Conservation (phyloP, 148 eudicot genomes). For the Pharnaceum exiguum region DNA sequence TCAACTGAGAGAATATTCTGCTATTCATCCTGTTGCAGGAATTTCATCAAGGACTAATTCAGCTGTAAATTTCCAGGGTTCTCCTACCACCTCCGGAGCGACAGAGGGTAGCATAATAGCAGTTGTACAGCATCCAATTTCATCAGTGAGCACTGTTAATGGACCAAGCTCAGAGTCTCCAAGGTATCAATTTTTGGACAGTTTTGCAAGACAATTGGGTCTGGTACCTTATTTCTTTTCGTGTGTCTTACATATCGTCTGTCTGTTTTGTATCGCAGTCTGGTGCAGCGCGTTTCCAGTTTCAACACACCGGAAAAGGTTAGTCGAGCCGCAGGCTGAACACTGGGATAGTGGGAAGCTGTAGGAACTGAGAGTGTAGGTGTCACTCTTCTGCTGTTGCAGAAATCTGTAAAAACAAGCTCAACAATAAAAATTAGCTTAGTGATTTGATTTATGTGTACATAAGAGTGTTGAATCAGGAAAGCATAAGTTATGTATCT, state of each 20-base stretch:
- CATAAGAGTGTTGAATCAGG: conserved; percentile 1
- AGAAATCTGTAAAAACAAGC: conserved; percentile 5
- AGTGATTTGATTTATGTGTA: conserved; percentile 6
- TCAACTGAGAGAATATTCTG: background rate
- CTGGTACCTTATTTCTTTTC: too few relatives aligned
- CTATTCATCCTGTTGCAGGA: conserved; percentile 29
- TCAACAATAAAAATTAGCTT: background rate
- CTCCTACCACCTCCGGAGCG: conserved; percentile 32
- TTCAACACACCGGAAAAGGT: background rate
- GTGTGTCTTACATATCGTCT: background rate
- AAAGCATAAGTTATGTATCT: background rate
- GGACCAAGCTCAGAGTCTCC: conserved; percentile 23
- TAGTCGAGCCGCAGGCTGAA: conserved; percentile 8
- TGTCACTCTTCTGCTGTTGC: background rate
- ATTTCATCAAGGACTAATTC: conserved; percentile 34
- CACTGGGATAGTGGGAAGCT: too few relatives aligned
- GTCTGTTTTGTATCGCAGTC: background rate
- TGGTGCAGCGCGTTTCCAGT: conserved; percentile 9
- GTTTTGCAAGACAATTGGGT: background rate
- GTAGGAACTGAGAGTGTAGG: too few relatives aligned
- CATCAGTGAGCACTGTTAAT: conserved; percentile 21
- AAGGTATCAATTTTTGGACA: conserved; percentile 29
- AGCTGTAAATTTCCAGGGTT: conserved; percentile 26
- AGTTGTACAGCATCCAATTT: conserved; percentile 22
- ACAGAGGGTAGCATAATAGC: conserved; percentile 26